Evolutionary conservation across 129 eudicot genomes (phyloP), one percentile per base, ranked within the genome.

Genomic region (Silybum marianum): DNA sequence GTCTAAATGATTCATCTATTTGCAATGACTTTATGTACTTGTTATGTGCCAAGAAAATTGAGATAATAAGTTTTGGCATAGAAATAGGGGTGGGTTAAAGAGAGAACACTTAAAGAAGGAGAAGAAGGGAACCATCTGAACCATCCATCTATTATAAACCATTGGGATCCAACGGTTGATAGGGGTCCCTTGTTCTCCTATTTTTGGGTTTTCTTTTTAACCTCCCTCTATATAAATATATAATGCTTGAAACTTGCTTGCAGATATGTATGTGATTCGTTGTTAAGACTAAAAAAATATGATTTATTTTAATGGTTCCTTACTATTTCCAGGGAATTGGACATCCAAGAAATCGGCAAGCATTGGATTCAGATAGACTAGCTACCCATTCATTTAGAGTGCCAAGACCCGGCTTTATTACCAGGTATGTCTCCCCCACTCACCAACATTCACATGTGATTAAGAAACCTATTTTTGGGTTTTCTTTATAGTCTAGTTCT

Each of bases 351-450:
- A 95, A 88, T 71, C 80, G 84, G 72, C 93, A 88, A 40, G 70
- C 78, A 70, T 22, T 85, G 86, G 93, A 92, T 78, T 78, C 92
- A 6, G 99, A 92, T 75, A 84, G 89, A 85, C 94, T 95, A 72
- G 89, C 92, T 78, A 82, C 90, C 71, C 98, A 95, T 87, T 95
- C 99, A 38, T 95, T 95, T 75, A 89, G 97, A 78, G 89, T 88
- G n/a, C 88, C 94, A 72, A 90, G 84, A 82, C 87, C 89, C 6
- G 89, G 90, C 73, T 90, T 93, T 81, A 86, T 54, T 78, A 84
- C 91, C 84, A 95, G 99, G 99, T 95, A 62, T 80, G 72, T 66
- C 85, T 63, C 85, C 26, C 72, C 71, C 16, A 5, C 34, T 32
- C 75, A 39, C 46, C 62, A 5, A 1, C 66, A 13, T 32, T 32